Percentiles rank a stretch among this genome's conserved stretches.
phyloP scores from a whole-genome alignment of 2,329 filamentous ascomycete species.

The Nigrospora osmanthi region DNA sequence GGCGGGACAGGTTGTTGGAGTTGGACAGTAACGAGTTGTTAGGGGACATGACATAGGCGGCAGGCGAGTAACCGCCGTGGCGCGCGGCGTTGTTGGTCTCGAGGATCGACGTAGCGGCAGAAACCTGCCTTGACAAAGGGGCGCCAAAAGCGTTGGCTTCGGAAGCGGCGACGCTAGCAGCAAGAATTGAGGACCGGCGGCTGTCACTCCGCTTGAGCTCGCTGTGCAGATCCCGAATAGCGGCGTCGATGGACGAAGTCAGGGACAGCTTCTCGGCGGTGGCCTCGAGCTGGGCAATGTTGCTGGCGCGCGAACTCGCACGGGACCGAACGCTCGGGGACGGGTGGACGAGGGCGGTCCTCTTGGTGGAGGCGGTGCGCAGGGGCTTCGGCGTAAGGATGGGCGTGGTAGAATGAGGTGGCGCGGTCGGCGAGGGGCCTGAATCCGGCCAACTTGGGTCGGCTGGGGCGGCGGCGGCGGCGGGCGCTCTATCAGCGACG shows the following conservation, averaged over 20 bases:
- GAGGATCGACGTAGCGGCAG: constrained; percentile 53
- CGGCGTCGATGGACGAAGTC: constrained; percentile 69
- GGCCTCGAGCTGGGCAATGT: constrained; percentile 67
- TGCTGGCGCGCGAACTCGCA: constrained; percentile 50
- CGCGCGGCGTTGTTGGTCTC: constrained; percentile 61
- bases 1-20: constrained; percentile 19
- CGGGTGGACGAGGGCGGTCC: constrained; percentile 45
- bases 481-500: no score
- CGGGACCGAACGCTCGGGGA: constrained; percentile 33
- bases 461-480: no score
- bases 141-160: constrained; percentile 14
- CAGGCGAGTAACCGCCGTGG: constrained; percentile 63
- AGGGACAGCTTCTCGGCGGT: constrained; percentile 67
- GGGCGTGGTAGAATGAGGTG: not conserved
- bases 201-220: constrained; percentile 66
- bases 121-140: constrained; percentile 32
- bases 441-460: no score
- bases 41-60: constrained; percentile 60
- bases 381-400: constrained; percentile 30
- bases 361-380: constrained; percentile 36
- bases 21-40: constrained; percentile 51
- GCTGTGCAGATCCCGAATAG: constrained; percentile 65
- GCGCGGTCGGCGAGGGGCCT: no score
- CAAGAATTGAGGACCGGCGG: constrained; percentile 54
- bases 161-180: constrained; percentile 33